Evolutionary conservation across 1,284 basidiomycete species (phyloP), one percentile per base, ranked within the genome.

Genomic region (Ceratobasidium sp.): DNA sequence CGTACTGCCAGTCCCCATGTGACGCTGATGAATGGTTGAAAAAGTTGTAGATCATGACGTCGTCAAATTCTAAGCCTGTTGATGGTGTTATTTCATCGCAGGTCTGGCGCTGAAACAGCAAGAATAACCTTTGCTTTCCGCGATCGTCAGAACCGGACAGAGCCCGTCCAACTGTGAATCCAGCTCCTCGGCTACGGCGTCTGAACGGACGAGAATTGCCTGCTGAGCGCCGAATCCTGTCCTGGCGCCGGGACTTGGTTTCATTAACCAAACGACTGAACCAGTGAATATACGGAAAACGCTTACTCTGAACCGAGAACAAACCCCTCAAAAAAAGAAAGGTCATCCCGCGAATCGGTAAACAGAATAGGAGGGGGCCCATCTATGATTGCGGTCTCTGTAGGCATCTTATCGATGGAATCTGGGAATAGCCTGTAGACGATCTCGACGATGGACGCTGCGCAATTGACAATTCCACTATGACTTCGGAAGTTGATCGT

Each of bases 121-220:
- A 19, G 89, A 84, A 22, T 89, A 83, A 72, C 69, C 69, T 72
- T 72, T 72, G 22, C 69, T 61, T 4, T 53, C 46, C 9, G 46
- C 14, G 14, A 72, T 59, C 0, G 69, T n/a, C 16, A 92, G 83
- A 43, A 92, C 86, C 0, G 89, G 73, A 11, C 89, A 90, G 19
- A 90, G 84, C 22, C 89, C 83, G 0, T 90, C 90, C 3, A 92
- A 83, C 78, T 87, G 83, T 4, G 84, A 77, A n/a, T 83, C 82
- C 0, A 93, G 79, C 71, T 83, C 83, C 0, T 86, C 79, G 14
- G 82, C 81, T 0, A 89, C 88, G 2, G 79, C 79, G 2, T 90
- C 85, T 74, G 90, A 83, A 19, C 91, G 87, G 0, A 93, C 91
- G 0, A 93, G 81, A 41, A 93, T 92, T 5, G 62, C 77, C 27